Evolutionary conservation across 306 rosid genomes (phyloP), one percentile per base, ranked within the genome.

Genomic region (Trifolium repens): DNA sequence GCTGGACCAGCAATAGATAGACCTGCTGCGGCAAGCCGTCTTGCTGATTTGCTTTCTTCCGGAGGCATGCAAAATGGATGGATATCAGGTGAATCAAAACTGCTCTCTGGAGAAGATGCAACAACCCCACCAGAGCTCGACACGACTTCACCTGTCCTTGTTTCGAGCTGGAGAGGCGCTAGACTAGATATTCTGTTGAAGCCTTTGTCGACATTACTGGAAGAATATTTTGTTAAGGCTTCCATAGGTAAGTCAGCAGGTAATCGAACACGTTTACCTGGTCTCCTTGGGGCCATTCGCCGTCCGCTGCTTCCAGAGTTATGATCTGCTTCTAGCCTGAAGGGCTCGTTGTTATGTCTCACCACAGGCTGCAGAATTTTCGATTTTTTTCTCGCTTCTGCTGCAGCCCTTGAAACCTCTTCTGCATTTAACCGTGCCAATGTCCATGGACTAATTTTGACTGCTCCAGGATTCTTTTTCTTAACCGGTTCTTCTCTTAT

Each of bases 381-480:
- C 26, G 99, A 94, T 74, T 88, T 94, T 67, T 92, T 94, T 72
- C 99, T 89, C 42, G 99, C 99, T 81, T 94, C 97, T 54, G 99
- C 99, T 1, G 99, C 97, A 13, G 96, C 97, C 81, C 84, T 94
- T 61, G 99, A 92, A 73, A 92, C 93, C 83, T 94, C 96, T 75
- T 92, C 99, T 46, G 90, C 93, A 72, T 94, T 94, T 68, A 92
- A 79, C 37, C 96, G 88, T n/a, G 99, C 99, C 80, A 94, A 82
- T 14, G 93, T 81, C 99, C 99, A 94, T 3, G 99, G 97, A 83
- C 96, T 94, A 52, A 94, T 94, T 91, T 87, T 94, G 74, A 94
- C 96, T n/a, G 93, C 82, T 15, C 81, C 87, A 3, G 89, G 77
- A 79, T 86, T 92, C 83, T 86, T 94, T 86, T 89, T 94, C 86